Percentiles rank a stretch among this genome's conserved stretches.
Conservation (phyloP, 345 rosid genomes). For the Salix udensis region DNA sequence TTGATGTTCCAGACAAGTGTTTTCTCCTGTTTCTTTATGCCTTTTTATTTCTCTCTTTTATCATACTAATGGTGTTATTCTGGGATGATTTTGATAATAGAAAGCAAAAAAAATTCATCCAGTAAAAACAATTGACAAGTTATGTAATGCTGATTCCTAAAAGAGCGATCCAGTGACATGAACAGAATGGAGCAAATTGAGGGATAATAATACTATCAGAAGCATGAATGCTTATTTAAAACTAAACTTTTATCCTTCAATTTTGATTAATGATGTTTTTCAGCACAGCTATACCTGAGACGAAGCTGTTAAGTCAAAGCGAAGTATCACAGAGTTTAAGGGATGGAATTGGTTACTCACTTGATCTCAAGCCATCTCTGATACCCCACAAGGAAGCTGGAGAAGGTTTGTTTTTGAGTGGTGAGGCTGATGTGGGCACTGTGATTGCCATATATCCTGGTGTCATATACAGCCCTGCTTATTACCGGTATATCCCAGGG, state of each 20-base stretch:
- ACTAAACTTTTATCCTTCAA: conserved; percentile 7
- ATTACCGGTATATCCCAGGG: conserved; percentile 75
- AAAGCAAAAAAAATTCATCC: background rate
- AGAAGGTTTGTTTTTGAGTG: conserved; percentile 67
- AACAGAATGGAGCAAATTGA: background rate
- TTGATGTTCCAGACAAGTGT: background rate
- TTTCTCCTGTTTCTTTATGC: background rate
- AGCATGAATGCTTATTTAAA: background rate
- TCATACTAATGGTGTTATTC: background rate
- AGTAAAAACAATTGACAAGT: background rate
- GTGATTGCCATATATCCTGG: conserved; percentile 88
- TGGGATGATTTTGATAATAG: background rate
- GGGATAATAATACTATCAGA: background rate
- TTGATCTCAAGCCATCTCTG: conserved; percentile 57
- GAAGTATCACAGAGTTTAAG: conserved; percentile 60
- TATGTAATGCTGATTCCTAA: no score
- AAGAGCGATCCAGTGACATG: no score
- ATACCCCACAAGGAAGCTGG: conserved; percentile 73
- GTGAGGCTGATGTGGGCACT: conserved; percentile 77
- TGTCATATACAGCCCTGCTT: conserved; percentile 63
- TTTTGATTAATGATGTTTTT: conserved; percentile 45
- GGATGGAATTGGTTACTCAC: conserved; percentile 63
- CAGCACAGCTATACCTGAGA: conserved; percentile 73
- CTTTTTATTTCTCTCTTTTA: background rate
- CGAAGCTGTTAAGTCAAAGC: conserved; percentile 45